Percentiles rank a stretch among this genome's conserved stretches.
phyloP scores from a whole-genome alignment of 1,284 basidiomycete species.

The Papiliotrema terrestris region DNA sequence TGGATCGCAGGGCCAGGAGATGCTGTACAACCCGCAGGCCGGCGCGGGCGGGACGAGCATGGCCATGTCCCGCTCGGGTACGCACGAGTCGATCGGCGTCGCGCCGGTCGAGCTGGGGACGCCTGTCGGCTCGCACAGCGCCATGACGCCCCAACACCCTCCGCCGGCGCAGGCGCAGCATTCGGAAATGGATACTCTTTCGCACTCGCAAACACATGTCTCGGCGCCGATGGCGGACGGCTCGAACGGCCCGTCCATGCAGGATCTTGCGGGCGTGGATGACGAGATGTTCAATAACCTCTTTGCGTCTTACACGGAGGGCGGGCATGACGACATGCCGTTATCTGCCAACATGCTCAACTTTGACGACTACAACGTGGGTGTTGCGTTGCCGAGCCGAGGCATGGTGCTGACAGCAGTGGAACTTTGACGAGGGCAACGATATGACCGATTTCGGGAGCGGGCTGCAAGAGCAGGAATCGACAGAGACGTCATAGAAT shows the following conservation, averaged over 20 bases:
- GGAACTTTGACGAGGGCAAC: neutral
- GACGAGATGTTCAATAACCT: neutral
- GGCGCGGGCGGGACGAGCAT: neutral
- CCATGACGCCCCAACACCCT: too few species aligned
- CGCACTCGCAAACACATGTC: too few species aligned
- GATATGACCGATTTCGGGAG: too few species aligned
- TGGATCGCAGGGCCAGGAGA: neutral
- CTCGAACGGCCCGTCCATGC: too few species aligned
- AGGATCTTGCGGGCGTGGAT: neutral
- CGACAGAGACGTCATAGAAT: too few species aligned
- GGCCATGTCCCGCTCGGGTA: neutral
- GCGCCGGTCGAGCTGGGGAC: neutral
- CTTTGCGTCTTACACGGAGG: neutral
- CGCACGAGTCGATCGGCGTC: neutral
- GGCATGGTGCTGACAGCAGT: neutral
- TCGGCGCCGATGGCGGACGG: too few species aligned
- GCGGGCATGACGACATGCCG: neutral
- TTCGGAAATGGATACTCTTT: too few species aligned
- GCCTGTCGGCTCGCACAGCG: too few species aligned
- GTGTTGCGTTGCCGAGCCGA: neutral
- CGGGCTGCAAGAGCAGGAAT: too few species aligned
- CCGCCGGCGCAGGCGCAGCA: too few species aligned
- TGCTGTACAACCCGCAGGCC: neutral
- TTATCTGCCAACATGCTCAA: neutral
- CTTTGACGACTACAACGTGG: conserved; percentile 4